Percentiles rank a stretch among this genome's conserved stretches.
Conservation (phyloP, 306 rosid species). For the Styphnolobium japonicum region DNA sequence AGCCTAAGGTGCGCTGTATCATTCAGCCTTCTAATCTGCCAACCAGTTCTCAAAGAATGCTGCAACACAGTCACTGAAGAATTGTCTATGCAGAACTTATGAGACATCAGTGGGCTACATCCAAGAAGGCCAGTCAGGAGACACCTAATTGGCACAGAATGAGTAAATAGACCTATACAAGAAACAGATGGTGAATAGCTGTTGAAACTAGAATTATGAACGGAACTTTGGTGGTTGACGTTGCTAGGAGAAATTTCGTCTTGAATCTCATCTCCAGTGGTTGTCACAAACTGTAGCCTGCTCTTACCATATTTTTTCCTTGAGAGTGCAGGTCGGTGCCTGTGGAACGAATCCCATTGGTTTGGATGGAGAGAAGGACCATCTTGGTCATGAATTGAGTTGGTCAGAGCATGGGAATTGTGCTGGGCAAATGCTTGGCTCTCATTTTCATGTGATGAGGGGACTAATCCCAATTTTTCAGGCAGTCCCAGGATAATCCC, state of each 20-base stretch:
- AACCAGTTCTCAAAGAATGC: conserved; percentile 90
- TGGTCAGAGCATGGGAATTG: conserved; percentile 55
- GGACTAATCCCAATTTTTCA: conserved; percentile 67
- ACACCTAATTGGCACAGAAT: conserved; percentile 87
- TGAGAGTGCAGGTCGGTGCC: conserved; percentile 67
- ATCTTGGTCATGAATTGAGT: conserved; percentile 70
- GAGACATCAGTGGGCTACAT: conserved; percentile 79
- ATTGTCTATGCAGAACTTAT: conserved; percentile 85
- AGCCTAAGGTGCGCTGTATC: conserved; percentile 96
- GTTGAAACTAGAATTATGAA: conserved; percentile 52
- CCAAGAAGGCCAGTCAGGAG: conserved; percentile 91
- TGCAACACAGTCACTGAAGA: conserved; percentile 95
- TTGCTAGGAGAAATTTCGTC: conserved; percentile 70
- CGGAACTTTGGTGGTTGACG: conserved; percentile 52
- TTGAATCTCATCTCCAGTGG: conserved; percentile 70
- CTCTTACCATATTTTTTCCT: conserved; percentile 94
- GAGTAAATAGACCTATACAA: conserved; percentile 81
- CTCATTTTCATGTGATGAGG: conserved; percentile 61
- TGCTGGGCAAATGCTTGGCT: conserved; percentile 55
- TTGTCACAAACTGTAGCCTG: conserved; percentile 83
- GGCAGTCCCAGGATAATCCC: conserved; percentile 66
- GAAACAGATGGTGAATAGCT: conserved; percentile 52
- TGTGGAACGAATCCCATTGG: conserved; percentile 63
- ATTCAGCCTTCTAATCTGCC: conserved; percentile 90
- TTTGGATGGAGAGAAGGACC: conserved; percentile 55